A percentile compares a stretch with the other conserved stretches of the same genome.
phyloP scores from a whole-genome alignment of 306 rosid species.

The Dryas octopetala region DNA sequence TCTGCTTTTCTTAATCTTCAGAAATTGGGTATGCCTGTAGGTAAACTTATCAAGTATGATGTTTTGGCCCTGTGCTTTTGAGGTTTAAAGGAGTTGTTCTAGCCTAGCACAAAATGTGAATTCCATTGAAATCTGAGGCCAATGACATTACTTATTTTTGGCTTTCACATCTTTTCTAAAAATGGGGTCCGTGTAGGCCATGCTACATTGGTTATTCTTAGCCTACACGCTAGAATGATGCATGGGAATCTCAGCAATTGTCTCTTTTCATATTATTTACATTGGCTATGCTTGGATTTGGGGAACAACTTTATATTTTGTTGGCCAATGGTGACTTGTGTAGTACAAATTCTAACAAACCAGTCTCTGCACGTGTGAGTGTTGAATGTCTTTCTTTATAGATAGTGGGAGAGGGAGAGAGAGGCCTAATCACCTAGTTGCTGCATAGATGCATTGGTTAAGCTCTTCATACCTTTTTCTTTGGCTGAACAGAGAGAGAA shows the following conservation, averaged over 20 bases:
- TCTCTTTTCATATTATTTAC: neutral
- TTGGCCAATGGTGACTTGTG: neutral
- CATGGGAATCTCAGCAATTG: neutral
- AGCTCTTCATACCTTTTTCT: neutral
- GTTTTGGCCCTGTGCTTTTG: neutral
- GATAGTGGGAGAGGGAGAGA: too few species aligned
- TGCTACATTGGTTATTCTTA: neutral
- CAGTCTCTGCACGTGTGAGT: too few species aligned
- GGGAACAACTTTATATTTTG: too few species aligned
- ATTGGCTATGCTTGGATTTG: neutral
- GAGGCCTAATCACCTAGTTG: too few species aligned
- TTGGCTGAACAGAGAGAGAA: neutral
- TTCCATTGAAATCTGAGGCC: neutral
- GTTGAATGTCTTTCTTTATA: too few species aligned
- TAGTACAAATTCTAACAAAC: neutral
- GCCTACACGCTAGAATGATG: neutral
- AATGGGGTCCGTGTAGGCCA: neutral
- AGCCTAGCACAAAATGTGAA: neutral
- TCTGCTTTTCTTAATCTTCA: conserved; percentile 27
- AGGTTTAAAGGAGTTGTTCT: neutral
- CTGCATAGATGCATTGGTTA: too few species aligned
- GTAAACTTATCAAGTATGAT: neutral
- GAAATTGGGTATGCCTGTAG: conserved; percentile 11
- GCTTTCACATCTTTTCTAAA: neutral
- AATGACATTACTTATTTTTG: neutral